Evolutionary conservation across 1,284 basidiomycete species (phyloP).

Genomic region (Waitea zeae): DNA sequence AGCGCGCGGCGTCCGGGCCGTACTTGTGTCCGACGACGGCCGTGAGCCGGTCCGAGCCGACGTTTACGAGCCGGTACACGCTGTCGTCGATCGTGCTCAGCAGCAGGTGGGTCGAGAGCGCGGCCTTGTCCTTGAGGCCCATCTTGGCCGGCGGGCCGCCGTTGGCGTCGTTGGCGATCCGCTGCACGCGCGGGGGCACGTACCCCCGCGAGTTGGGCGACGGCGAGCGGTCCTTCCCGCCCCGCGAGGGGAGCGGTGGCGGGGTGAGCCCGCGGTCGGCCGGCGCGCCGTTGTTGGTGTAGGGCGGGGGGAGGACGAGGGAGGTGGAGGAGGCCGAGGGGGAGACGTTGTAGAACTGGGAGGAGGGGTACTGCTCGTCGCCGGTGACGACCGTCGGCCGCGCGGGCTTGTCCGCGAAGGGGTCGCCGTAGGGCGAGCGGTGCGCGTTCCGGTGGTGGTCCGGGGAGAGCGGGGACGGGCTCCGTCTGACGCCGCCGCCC

Average conservation of each 20-base stretch:
- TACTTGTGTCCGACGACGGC: conserved; percentile 41
- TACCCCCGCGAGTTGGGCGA: conserved; percentile 8
- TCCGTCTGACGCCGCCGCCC: too few relatives aligned
- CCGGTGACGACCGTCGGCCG: too few relatives aligned
- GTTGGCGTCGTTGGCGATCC: conserved; percentile 1
- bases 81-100: conserved; percentile 56
- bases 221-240: conserved; percentile 6
- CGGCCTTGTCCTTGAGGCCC: conserved; percentile 11
- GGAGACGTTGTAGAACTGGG: neutral
- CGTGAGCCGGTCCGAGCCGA: conserved; percentile 34
- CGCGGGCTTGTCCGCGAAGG: conserved; percentile 2
- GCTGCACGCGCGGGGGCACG: neutral
- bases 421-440: conserved; percentile 3
- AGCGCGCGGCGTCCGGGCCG: conserved; percentile 44
- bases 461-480: too few relatives aligned
- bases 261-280: neutral
- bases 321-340: neutral
- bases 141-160: neutral
- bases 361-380: too few relatives aligned
- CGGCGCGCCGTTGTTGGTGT: too few relatives aligned
- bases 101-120: conserved; percentile 55
- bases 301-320: conserved; percentile 1
- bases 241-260: conserved; percentile 5
- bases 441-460: conserved; percentile 8
- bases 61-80: conserved; percentile 38